Percentiles rank a stretch among this genome's conserved stretches.
phyloP scores from a whole-genome alignment of 345 rosid species.

The Arabidopsis suecica region DNA sequence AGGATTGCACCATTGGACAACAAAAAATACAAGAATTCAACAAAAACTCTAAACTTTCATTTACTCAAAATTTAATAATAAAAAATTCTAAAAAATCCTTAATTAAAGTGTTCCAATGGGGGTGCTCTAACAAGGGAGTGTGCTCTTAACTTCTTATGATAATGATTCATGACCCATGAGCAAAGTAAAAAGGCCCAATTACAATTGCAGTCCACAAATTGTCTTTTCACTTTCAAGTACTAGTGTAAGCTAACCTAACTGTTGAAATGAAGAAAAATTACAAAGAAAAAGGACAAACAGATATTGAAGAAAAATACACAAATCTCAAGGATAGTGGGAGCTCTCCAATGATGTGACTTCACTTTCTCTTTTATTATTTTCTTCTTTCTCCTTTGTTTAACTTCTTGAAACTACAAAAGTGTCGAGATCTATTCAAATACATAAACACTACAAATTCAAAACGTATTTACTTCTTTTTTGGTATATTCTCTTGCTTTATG shows the following conservation, averaged over 20 bases:
- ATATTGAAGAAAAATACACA: constrained; percentile 28
- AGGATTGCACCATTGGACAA: too few relatives aligned
- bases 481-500: constrained; percentile 29
- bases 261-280: constrained; percentile 10
- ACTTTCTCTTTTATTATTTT: constrained; percentile 20
- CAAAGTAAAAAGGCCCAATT: not conserved
- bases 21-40: too few relatives aligned
- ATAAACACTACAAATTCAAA: constrained; percentile 20
- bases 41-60: too few relatives aligned
- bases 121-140: not conserved
- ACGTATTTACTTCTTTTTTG: not conserved
- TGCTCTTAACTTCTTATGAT: not conserved
- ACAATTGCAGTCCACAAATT: constrained; percentile 1
- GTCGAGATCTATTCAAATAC: not conserved
- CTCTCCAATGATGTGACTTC: constrained; percentile 37
- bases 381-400: constrained; percentile 18
- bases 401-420: constrained; percentile 32
- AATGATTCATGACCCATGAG: not conserved
- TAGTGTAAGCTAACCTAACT: not conserved
- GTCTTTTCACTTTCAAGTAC: not conserved
- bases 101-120: too few relatives aligned
- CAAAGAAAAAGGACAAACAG: constrained; percentile 11
- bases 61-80: too few relatives aligned
- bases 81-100: too few relatives aligned
- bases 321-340: constrained; percentile 47